Evolutionary conservation across 2,329 filamentous ascomycete species (phyloP).

Genomic region (Penicillium sp.): DNA sequence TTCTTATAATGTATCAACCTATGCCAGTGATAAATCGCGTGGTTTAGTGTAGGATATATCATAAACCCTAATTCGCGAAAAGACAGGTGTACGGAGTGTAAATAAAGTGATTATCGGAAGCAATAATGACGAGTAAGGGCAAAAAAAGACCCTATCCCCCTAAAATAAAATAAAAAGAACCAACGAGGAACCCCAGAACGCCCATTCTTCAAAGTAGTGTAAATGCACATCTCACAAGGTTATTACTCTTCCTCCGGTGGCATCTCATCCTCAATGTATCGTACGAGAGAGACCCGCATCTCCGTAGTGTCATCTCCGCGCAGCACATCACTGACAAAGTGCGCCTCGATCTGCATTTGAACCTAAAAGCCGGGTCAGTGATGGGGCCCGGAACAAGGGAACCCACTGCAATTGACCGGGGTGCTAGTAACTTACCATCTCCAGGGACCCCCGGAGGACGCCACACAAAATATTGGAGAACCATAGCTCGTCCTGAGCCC

Average conservation of each 20-base stretch:
- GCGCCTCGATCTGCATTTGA: constrained; percentile 97
- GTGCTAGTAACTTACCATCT: constrained; percentile 69
- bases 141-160: background rate
- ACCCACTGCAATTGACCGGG: constrained; percentile 3
- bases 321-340: constrained; percentile 91
- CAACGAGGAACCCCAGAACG: constrained; percentile 6
- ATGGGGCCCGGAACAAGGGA: constrained; percentile 20
- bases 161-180: background rate
- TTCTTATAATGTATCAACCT: constrained; percentile 3
- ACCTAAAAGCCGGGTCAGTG: constrained; percentile 49
- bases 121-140: background rate
- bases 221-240: constrained; percentile 31
- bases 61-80: constrained; percentile 22
- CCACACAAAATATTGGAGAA: constrained; percentile 97
- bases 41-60: constrained; percentile 24
- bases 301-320: constrained; percentile 94
- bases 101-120: constrained; percentile 1
- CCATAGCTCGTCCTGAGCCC: constrained; percentile 95
- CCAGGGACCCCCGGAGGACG: constrained; percentile 82
- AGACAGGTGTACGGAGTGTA: background rate
- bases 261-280: constrained; percentile 97
- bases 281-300: constrained; percentile 87
- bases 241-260: constrained; percentile 88
- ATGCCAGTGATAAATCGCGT: constrained; percentile 23
- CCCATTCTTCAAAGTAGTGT: constrained; percentile 8